Base-by-base conservation (phyloP, 148 eudicot species). In the Mesembryanthemum crystallinum region DNA sequence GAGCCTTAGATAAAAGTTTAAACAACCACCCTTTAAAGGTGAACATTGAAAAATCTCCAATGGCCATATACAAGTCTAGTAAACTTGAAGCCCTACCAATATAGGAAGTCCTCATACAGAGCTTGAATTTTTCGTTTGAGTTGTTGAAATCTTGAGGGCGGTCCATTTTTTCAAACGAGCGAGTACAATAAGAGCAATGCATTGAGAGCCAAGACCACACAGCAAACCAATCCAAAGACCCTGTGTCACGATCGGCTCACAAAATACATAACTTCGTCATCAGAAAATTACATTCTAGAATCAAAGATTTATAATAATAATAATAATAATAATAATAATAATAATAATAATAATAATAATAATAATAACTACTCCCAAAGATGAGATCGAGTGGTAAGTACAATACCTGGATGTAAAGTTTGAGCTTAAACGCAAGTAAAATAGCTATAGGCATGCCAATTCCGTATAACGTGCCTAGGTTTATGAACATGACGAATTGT, bases 401-500 rank as follows among this genome's bases (percentile, higher is more conserved):
- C n/a, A n/a, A 57, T 80, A 88, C 97, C 92, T 82, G 82, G 20
- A 88, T 84, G 68, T 88, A 73, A 18, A 94, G 72, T 69, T 86
- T 81, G 12, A 85, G 59, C 80, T 81, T 78, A 80, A 94, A 88
- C 24, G 85, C 90, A 35, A 94, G 93, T 10, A 91, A 33, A 33
- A 78, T 69, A 32, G 97, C 83, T 30, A 91, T 79, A 4, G 92
- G 92, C 91, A 89, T 86, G 77, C 92, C 98, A 73, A 94, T 63
- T 27, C 86, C 65, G 47, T 91, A 94, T 39, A 82, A 89, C 29
- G 88, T 80, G 35, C 83, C 91, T 39, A 94, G 77, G 67, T 88
- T 94, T 66, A 90, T 84, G 79, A 67, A 82, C 81, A 88, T 82
- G 4, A 84, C 94, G 57, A 86, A 77, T 66, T 91, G 88, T 77